Evolutionary conservation across 2,329 filamentous ascomycete species (phyloP), one percentile per base, ranked within the genome.

Genomic region (Beauveria scarabaeidicola): DNA sequence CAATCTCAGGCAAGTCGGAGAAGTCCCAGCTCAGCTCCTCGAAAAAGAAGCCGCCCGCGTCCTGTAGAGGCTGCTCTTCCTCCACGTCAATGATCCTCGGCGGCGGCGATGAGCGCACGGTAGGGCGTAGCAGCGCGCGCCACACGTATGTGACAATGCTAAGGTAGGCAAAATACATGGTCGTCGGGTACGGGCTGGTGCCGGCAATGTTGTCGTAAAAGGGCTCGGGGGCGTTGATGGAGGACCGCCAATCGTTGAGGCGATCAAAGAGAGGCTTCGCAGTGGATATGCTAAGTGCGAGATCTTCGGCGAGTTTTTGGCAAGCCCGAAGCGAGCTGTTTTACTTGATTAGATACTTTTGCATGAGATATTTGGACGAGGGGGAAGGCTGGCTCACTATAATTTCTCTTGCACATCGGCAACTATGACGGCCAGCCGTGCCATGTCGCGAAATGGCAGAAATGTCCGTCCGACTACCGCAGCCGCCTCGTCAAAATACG

Each of bases 161-260:
- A 2, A 64, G 59, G 52, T 64, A 61, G 13, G 61, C 52, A 57
- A 64, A 64, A 38, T 62, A 62, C 25, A 59, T 50, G n/a, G 62
- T 58, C 17, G 57, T 58, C 23, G 58, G 62, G 46, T 61, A 63
- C 5, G 21, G 3, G 15, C 15, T 25, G 29, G 29, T 15, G 15
- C 27, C 29, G 29, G 3, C 51, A 10, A 13, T 15, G 19, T 13
- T 21, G 32, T 21, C 46, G 27, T 48, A n/a, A 23, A 43, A 54
- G 21, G 60, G 52, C 10, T 61, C 58, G 19, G 47, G 41, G 8
- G 50, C 50, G 29, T 17, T 38, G 21, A 61, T 51, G 29, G 62
- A 58, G 19, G 58, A 15, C 2, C 61, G 61, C 61, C 62, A 64
- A 23, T 60, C 56, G 38, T 60, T 61, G 36, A 64, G 57, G 5